phyloP scores from a whole-genome alignment of 768 basidiomycete genomes.

The Cystobasidiopsis lactophilus region DNA sequence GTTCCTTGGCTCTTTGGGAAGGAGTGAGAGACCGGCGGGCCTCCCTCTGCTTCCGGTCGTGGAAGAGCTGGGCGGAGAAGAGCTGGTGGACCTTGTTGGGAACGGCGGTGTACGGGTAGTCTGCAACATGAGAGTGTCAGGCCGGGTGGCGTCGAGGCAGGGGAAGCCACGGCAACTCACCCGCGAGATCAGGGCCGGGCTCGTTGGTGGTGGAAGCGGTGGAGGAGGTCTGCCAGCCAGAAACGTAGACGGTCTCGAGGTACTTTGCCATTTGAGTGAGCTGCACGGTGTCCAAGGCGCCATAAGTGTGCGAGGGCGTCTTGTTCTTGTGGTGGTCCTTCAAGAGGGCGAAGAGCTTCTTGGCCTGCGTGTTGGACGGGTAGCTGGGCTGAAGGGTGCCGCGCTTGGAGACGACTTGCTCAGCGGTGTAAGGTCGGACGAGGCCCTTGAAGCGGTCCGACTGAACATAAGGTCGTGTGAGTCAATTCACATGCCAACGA shows the following conservation, averaged over 20 bases:
- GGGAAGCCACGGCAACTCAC: slow-evolving; percentile 30
- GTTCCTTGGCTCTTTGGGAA: slow-evolving; percentile 45
- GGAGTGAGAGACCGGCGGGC: slow-evolving; percentile 48
- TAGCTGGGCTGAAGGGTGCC: slow-evolving; percentile 69
- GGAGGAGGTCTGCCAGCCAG: slow-evolving; percentile 64
- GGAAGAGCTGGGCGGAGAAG: slow-evolving; percentile 95
- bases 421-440: slow-evolving; percentile 78
- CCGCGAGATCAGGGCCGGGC: slow-evolving; percentile 94
- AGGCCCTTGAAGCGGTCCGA: slow-evolving; percentile 64
- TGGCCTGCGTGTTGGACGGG: slow-evolving; percentile 59
- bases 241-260: slow-evolving; percentile 95
- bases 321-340: slow-evolving; percentile 50
- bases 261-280: slow-evolving; percentile 94
- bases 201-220: slow-evolving; percentile 86
- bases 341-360: slow-evolving; percentile 64
- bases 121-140: neutral
- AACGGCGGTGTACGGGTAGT: slow-evolving; percentile 96
- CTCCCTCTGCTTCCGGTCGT: slow-evolving; percentile 89
- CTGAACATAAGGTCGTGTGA: slow-evolving; percentile 22
- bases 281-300: slow-evolving; percentile 93
- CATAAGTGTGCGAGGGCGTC: slow-evolving; percentile 84
- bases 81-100: slow-evolving; percentile 97
- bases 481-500: neutral
- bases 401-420: slow-evolving; percentile 78
- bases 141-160: neutral